A percentile compares a stretch with the other conserved stretches of the same genome.
Conservation (phyloP, 495 filamentous ascomycete species). For the Talaromyces stipitatus region DNA sequence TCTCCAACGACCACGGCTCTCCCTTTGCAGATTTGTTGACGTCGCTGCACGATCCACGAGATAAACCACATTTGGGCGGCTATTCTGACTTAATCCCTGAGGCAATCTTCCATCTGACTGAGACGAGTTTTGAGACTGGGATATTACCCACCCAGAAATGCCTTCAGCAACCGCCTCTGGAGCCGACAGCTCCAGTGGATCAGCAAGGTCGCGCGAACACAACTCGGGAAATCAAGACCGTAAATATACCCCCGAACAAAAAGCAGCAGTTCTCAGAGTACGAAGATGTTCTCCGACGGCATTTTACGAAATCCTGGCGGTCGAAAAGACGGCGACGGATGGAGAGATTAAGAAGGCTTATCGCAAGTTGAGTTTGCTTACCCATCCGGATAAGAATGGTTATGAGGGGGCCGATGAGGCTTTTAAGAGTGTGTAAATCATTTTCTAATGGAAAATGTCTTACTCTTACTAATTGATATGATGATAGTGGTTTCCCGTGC, state of each 20-base stretch:
- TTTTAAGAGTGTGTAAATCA: slow-evolving; percentile 66
- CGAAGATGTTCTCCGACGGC: slow-evolving; percentile 73
- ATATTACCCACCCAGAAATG: slow-evolving; percentile 39
- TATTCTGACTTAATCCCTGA: background rate
- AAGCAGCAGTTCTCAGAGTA: slow-evolving; percentile 80
- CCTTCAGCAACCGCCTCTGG: slow-evolving; percentile 71
- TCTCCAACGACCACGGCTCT: background rate
- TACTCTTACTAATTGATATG: background rate
- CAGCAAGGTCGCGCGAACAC: slow-evolving; percentile 70
- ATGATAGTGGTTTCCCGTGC: slow-evolving; percentile 80
- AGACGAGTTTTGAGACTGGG: background rate
- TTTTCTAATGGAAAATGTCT: background rate
- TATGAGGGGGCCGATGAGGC: slow-evolving; percentile 94
- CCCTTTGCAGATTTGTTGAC: background rate
- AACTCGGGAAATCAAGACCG: slow-evolving; percentile 91
- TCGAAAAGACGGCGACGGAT: slow-evolving; percentile 67
- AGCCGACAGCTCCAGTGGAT: slow-evolving; percentile 51
- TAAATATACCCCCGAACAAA: slow-evolving; percentile 83
- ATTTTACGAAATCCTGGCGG: slow-evolving; percentile 87
- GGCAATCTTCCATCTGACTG: background rate
- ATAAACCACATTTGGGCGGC: too few species aligned
- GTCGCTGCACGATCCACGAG: background rate
- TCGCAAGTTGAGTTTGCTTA: slow-evolving; percentile 82
- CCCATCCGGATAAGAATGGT: slow-evolving; percentile 99
- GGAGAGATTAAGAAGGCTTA: slow-evolving; percentile 96